Evolutionary conservation across 805 yeast genomes (phyloP), one percentile per base, ranked within the genome.

Genomic region (Candida awuae): DNA sequence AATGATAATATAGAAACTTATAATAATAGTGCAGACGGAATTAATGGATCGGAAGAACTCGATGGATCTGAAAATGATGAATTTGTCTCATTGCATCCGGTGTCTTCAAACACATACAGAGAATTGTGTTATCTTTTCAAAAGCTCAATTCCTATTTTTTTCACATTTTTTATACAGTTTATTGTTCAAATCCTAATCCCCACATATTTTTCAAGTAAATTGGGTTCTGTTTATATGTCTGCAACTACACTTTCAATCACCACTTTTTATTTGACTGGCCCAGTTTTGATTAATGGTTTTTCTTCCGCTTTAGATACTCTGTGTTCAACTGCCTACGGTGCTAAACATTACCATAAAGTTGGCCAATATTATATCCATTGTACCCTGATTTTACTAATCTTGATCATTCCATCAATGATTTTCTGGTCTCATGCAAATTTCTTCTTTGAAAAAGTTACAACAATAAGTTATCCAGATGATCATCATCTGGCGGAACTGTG

Each of bases 251-350:
- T 82, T 32, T 75, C 84, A 10, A 70, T 82, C 13, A 80, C 81
- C 76, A 77, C 87, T 1, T 84, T 84, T 17, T 81, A 80, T 51
- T 75, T 81, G 34, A 67, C 81, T 1, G 88, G 86, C 0, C 75
- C 80, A 41, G 82, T 84, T 22, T 65, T 81, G 3, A 72, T 82
- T 42, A 84, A 80, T 55, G 90, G 90, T 3, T 73, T 80, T 6
- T 68, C 84, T 15, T 80, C 92, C 0, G 73, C 85, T 46, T 63
- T 82, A 46, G 90, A 82, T 51, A 82, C 90, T 0, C 62, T 82
- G 14, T 81, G 90, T 54, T 78, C 87, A 2, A 86, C 82, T 53
- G 80, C 87, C 0, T 80, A 61, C 53, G 90, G 92, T 18, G 72
- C 83, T 23, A 68, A 67, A 37, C 77, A 80, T 49, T 74, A 65